A percentile compares a stretch with the other conserved stretches of the same genome.
phyloP scores from a whole-genome alignment of 768 basidiomycete species.

The Lentinula aciculospora region DNA sequence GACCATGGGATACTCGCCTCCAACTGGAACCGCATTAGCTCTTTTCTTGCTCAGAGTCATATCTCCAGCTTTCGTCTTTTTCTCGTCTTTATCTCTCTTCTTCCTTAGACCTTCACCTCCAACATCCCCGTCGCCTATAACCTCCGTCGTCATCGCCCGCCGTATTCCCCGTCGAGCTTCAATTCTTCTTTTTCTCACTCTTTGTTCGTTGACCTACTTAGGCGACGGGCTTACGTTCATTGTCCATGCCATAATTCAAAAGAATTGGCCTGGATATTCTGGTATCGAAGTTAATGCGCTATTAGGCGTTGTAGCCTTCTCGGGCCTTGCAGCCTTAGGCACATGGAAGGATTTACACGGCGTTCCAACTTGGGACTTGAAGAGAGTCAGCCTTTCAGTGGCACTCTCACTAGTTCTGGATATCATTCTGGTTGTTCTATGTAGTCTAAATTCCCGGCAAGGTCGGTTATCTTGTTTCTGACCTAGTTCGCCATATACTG shows the following conservation, averaged over 20 bases:
- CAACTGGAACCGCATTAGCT: constrained; percentile 20
- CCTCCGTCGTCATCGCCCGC: constrained; percentile 68
- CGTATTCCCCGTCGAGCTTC: constrained; percentile 68
- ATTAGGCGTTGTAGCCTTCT: constrained; percentile 63
- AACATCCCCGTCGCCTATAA: constrained; percentile 59
- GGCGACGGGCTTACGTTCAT: constrained; percentile 74
- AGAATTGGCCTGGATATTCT: constrained; percentile 56
- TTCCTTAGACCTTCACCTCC: constrained; percentile 37
- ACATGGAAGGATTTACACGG: constrained; percentile 76
- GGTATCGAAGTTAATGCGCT: constrained; percentile 66
- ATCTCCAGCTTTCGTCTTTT: constrained; percentile 61
- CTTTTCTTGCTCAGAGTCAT: constrained; percentile 57
- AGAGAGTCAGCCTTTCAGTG: constrained; percentile 50
- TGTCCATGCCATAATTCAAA: constrained; percentile 55
- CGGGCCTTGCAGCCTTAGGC: constrained; percentile 69
- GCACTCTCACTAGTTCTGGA: constrained; percentile 53
- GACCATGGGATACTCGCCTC: constrained; percentile 19
- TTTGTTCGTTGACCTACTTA: constrained; percentile 69
- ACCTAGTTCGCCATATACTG: constrained; percentile 12
- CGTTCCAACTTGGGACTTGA: constrained; percentile 61
- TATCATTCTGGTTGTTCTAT: constrained; percentile 50
- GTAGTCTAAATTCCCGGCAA: constrained; percentile 32
- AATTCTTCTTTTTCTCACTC: constrained; percentile 67
- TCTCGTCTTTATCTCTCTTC: constrained; percentile 58
- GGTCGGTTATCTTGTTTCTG: constrained; percentile 21